Evolutionary conservation across 768 basidiomycete species (phyloP), one percentile per base, ranked within the genome.

Genomic region (Termitomyces sp.): DNA sequence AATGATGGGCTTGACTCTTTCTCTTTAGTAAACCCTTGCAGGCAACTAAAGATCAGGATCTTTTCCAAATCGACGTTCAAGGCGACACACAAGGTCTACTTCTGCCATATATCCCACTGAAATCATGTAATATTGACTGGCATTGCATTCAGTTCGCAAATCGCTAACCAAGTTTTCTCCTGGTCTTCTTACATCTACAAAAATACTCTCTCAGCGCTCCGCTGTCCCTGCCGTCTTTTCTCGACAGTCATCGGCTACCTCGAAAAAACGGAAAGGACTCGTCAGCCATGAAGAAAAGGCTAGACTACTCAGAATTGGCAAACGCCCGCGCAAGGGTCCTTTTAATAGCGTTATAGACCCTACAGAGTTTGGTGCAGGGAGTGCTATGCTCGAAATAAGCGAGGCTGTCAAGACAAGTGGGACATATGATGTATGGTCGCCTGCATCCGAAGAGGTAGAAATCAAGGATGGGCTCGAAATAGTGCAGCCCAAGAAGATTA

Each of bases 151-250:
- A 91, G 89, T 88, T 56, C 84, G 89, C 53, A 82, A 80, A 62
- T 66, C 74, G 5, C 67, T 87, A 0, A 84, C 84, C 12, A 77
- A 80, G 58, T 85, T 80, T 68, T 83, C 84, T 10, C 76, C 72
- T 27, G 63, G 74, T 4, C 74, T 81, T 46, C 71, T 91, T 12
- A 87, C 80, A 20, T 91, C 92, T 0, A 74, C 88, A 2, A 89
- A 89, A 78, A 89, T 96, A 33, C 84, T 97, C 16, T 72, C 86
- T 0, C 86, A 94, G 67, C 88, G 94, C 20, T 95, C 94, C 1
- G 94, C 95, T 5, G 82, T 96, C 13, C 91, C 94, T 14, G 90
- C 94, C 0, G 83, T 95, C 33, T 74, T 81, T 57, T 89, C 92
- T n/a, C 85, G 83, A 16, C 57, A 69, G 3, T 62, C 74, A 10